Percentiles rank a stretch among this genome's conserved stretches.
phyloP scores from a whole-genome alignment of 306 rosid genomes.

The Sicyos baderoa region DNA sequence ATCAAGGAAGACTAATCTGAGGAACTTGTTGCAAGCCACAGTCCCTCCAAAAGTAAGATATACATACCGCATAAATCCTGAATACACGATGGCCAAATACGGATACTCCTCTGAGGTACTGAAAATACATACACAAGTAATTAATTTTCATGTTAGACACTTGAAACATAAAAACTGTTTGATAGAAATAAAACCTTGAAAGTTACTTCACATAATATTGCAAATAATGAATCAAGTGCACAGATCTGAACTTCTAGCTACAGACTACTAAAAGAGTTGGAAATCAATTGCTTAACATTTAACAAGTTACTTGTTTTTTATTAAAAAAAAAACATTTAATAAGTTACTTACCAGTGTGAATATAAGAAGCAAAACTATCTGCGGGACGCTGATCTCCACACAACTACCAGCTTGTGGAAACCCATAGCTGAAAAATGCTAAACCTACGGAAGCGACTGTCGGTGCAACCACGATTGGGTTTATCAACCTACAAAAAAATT shows the following conservation, averaged over 20 bases:
- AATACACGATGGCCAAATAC: slow-evolving; percentile 62
- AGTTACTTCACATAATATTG: neutral
- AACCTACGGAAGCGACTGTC: slow-evolving; percentile 86
- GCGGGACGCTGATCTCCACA: slow-evolving; percentile 79
- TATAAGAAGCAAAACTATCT: slow-evolving; percentile 62
- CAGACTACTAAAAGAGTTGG: neutral
- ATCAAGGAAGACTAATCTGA: neutral
- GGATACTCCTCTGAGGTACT: slow-evolving; percentile 88
- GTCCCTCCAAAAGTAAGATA: slow-evolving; percentile 18
- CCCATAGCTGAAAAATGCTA: slow-evolving; percentile 93
- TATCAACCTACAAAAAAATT: slow-evolving; percentile 47
- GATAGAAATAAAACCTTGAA: neutral
- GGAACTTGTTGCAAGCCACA: neutral
- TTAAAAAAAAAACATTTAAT: neutral
- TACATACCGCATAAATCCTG: slow-evolving; percentile 72
- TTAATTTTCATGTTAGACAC: slow-evolving; percentile 21
- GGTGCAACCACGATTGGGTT: slow-evolving; percentile 95
- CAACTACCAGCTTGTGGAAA: slow-evolving; percentile 92
- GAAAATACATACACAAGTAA: slow-evolving; percentile 20
- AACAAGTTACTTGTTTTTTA: no score
- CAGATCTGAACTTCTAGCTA: neutral
- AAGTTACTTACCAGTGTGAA: slow-evolving; percentile 58
- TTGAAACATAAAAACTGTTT: slow-evolving; percentile 3
- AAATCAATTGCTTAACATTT: neutral
- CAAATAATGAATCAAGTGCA: neutral